phyloP scores from a whole-genome alignment of 2,329 filamentous ascomycete genomes.

The Penicillium sp. region DNA sequence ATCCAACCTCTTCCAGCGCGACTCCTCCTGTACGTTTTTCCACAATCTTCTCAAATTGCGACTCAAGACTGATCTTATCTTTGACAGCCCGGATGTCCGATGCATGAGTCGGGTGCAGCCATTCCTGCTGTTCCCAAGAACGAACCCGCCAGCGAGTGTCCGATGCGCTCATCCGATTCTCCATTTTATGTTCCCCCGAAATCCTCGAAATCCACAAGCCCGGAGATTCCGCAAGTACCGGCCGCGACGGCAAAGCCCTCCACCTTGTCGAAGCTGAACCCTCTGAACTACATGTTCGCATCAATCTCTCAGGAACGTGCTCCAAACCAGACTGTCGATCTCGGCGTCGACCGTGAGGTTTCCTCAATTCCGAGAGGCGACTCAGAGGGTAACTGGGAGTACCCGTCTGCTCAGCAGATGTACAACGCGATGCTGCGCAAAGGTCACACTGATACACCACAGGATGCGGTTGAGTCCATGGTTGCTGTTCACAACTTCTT shows the following conservation, averaged over 20 bases:
- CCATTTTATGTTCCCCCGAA: conserved; percentile 45
- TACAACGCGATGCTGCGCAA: conserved; percentile 97
- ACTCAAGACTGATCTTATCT: conserved; percentile 20
- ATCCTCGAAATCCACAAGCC: conserved; percentile 29
- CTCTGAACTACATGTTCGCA: conserved; percentile 93
- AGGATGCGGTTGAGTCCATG: conserved; percentile 93
- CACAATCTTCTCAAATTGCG: neutral
- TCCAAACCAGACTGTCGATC: conserved; percentile 66
- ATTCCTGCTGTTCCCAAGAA: conserved; percentile 27
- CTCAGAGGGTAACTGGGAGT: conserved; percentile 80
- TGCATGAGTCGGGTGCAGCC: conserved; percentile 55
- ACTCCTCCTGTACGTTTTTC: conserved; percentile 54
- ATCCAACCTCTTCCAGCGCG: conserved; percentile 49
- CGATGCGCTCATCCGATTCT: conserved; percentile 49
- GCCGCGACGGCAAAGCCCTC: conserved; percentile 40
- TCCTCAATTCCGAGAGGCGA: conserved; percentile 90
- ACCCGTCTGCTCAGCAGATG: conserved; percentile 98
- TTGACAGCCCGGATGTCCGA: conserved; percentile 64
- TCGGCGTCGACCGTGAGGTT: conserved; percentile 77
- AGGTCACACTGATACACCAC: conserved; percentile 90
- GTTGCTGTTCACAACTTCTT: conserved; percentile 97
- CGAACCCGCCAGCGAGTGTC: conserved; percentile 41
- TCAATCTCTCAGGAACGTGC: conserved; percentile 78
- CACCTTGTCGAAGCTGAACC: conserved; percentile 66
- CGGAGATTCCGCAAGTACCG: conserved; percentile 32